Base-by-base conservation (phyloP, 1,139 yeast genomes). In the Blastobotrys persicus region DNA sequence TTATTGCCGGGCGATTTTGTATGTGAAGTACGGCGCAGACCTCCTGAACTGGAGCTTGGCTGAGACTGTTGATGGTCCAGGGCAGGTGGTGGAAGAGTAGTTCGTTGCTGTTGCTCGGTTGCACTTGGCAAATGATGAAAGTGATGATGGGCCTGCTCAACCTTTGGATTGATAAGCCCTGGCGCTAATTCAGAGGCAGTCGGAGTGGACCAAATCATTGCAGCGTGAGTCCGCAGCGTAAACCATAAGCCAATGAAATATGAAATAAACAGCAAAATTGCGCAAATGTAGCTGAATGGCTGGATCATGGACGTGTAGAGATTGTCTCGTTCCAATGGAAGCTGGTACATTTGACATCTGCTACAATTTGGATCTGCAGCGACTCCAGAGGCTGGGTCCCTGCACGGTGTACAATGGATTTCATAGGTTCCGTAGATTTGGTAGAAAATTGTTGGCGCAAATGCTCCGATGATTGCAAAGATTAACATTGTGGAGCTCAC, bases 401-500 rank as follows among this genome's bases (percentile, higher is more conserved):
- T 67, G 60, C 83, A 83, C 11, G 69, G 72, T 9, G 71, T 73
- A 68, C 98, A 92, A 52, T 75, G 75, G 43, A 91, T 77, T 60
- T 85, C 91, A 64, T 89, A 88, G 4, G 88, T 79, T 1, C 98
- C 98, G 66, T 88, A 91, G 35, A 92, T 84, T 64, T 88, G 94
- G 65, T 88, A 88, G 59, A 94, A 81, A 38, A 89, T 75, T 0
- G 98, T 88, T 1, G 99, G 99, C 0, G 96, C 88, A 71, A 92
- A 84, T 81, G 92, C 91, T 1, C 88, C 94, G 47, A 89, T 80
- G 73, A 88, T 81, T 1, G 98, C 95, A 72, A 85, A 92, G 47
- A 92, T 74, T 48, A 92, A 74, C 96, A 92, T 88, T 1, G 98
- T 94, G 0, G 97, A 88, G 3, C 96, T 87, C 1, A 92, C 98